Percentiles rank a stretch among this genome's conserved stretches.
These are phyloP conservation scores for Phoma sp. DNA, from an alignment of 2,329 filamentous ascomycete genomes.

Conservation along the genomic window DNA sequence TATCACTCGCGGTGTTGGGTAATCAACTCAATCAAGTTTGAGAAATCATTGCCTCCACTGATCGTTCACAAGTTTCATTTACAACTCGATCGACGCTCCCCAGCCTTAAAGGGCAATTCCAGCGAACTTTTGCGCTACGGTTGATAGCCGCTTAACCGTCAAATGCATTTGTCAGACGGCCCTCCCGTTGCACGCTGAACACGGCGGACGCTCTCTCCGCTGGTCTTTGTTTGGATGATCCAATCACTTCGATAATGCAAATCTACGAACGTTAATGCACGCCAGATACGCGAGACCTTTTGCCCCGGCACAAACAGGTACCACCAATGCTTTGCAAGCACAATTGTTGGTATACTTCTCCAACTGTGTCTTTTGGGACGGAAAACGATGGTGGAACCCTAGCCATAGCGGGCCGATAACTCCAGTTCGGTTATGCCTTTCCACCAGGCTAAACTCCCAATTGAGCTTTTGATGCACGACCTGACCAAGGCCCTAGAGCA, in stretches of 20 bases:
- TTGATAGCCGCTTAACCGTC: too few species aligned
- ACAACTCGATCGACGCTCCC: not conserved
- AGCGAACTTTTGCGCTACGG: not conserved
- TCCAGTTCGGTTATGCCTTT: too few species aligned
- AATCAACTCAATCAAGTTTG: too few species aligned
- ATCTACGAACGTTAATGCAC: not conserved
- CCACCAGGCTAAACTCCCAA: too few species aligned
- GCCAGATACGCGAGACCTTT: not conserved
- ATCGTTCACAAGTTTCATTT: not conserved
- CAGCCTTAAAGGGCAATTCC: not conserved
- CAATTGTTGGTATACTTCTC: not conserved
- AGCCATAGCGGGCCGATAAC: too few species aligned
- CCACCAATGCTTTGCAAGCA: not conserved
- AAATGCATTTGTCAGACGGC: not conserved
- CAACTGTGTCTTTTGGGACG: not conserved
- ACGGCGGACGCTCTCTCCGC: not conserved
- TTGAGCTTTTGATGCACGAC: too few species aligned
- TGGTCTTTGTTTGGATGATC: not conserved
- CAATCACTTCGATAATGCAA: too few species aligned
- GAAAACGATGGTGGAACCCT: not conserved
- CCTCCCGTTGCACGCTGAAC: not conserved
- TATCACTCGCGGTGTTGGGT: too few species aligned
- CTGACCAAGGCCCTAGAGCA: too few species aligned
- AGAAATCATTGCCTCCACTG: too few species aligned
- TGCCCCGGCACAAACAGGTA: not conserved